Percentiles rank a stretch among this genome's conserved stretches.
These are phyloP conservation scores for Mallotus nudiflorus DNA, from an alignment of 345 rosid species.

Conservation along the genomic window DNA sequence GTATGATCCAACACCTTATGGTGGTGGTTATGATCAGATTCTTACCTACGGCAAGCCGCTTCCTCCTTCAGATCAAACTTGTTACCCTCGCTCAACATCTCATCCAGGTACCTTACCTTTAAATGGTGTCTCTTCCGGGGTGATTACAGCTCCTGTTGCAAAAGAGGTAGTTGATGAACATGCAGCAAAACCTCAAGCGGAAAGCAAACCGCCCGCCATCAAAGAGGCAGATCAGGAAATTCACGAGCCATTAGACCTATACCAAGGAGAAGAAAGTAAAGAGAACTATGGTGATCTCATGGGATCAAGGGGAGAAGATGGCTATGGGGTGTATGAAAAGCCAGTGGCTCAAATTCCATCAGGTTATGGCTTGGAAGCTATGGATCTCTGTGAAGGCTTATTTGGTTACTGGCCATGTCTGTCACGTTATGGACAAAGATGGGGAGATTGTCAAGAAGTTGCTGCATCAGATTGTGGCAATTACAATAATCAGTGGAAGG, in stretches of 20 bases:
- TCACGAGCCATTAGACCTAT: slow-evolving; percentile 8
- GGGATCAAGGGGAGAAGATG: slow-evolving; percentile 17
- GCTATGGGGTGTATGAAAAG: slow-evolving; percentile 25
- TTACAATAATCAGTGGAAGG: slow-evolving; percentile 46
- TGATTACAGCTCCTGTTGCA: slow-evolving; percentile 30
- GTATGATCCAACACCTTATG: slow-evolving; percentile 74
- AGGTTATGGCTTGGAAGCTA: slow-evolving; percentile 76
- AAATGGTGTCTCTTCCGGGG: slow-evolving; percentile 33
- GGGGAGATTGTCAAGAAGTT: slow-evolving; percentile 15
- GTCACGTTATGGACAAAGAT: slow-evolving; percentile 29
- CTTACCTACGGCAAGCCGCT: slow-evolving; percentile 66
- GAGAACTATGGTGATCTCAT: slow-evolving; percentile 1
- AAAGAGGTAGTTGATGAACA: slow-evolving; percentile 23
- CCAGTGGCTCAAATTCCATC: slow-evolving; percentile 50
- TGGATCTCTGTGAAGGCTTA: slow-evolving; percentile 72
- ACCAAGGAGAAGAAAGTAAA: slow-evolving; percentile 19
- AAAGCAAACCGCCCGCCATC: slow-evolving; percentile 15
- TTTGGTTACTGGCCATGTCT: slow-evolving; percentile 83
- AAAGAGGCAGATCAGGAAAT: slow-evolving; percentile 13
- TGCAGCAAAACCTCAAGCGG: slow-evolving; percentile 29
- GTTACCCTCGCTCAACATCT: slow-evolving; percentile 53
- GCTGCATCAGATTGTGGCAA: slow-evolving; percentile 27
- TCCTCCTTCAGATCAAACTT: slow-evolving; percentile 53
- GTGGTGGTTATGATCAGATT: slow-evolving; percentile 63
- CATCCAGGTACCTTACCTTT: too few species aligned